These are phyloP conservation scores for Dissoconium aciculare DNA, from an alignment of 2,329 filamentous ascomycete genomes.

Conservation along the genomic window DNA sequence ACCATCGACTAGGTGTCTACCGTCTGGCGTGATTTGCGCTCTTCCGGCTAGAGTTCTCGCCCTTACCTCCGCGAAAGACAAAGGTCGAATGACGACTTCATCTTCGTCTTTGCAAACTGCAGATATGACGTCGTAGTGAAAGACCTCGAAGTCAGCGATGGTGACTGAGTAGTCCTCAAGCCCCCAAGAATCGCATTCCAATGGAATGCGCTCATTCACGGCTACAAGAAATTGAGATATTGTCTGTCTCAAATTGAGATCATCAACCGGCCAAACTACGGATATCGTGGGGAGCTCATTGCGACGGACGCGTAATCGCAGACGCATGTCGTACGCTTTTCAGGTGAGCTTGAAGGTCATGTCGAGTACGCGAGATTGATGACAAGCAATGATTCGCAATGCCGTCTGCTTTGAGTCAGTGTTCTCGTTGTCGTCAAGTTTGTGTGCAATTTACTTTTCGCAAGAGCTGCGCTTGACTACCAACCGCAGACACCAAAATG, in stretches of 20 bases:
- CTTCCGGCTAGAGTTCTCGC: constrained; percentile 60
- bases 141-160: constrained; percentile 62
- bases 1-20: constrained; percentile 71
- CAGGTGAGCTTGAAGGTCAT: no score
- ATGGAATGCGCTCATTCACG: constrained; percentile 64
- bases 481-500: no score
- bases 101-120: constrained; percentile 68
- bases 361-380: no score
- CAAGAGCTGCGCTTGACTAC: no score
- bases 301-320: constrained; percentile 58
- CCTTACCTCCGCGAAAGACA: constrained; percentile 59
- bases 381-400: no score
- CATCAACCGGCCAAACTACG: constrained; percentile 54
- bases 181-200: constrained; percentile 71
- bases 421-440: no score
- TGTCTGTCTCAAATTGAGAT: constrained; percentile 32
- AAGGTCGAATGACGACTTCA: constrained; percentile 64
- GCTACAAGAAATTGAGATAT: constrained; percentile 62
- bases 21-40: constrained; percentile 64
- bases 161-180: constrained; percentile 83
- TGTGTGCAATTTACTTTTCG: no score
- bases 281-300: constrained; percentile 57
- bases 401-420: no score
- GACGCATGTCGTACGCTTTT: constrained; percentile 52
- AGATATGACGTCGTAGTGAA: constrained; percentile 65